Conservation (phyloP, 2,329 filamentous ascomycete species). For the Juglanconis sp. region DNA sequence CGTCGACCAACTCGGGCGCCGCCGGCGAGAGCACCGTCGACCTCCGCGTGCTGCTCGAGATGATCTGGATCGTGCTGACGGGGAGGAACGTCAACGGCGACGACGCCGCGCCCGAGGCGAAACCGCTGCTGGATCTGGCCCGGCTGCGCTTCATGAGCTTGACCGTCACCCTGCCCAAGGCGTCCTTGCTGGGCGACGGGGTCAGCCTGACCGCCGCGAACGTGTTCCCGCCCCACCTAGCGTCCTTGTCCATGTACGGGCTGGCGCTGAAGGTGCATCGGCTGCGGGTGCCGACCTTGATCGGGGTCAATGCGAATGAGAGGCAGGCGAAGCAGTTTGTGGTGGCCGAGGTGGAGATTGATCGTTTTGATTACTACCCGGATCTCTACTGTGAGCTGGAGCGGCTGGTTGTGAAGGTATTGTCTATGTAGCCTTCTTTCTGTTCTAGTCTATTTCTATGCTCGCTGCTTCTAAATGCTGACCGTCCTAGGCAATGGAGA, state of each 20-base stretch:
- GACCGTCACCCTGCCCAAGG: conserved; percentile 62
- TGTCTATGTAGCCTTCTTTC: not conserved
- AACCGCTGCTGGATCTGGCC: conserved; percentile 32
- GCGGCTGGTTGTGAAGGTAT: conserved; percentile 57
- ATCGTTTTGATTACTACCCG: conserved; percentile 41
- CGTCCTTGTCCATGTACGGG: conserved; percentile 26
- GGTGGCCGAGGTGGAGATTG: conserved; percentile 60
- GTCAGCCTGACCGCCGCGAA: conserved; percentile 50
- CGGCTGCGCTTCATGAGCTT: conserved; percentile 47
- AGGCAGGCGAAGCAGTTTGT: conserved; percentile 64
- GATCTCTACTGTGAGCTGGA: conserved; percentile 59
- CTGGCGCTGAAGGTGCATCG: conserved; percentile 49
- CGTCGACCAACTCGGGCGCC: conserved; percentile 24
- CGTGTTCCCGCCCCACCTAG: conserved; percentile 31
- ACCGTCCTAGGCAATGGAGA: conserved; percentile 45
- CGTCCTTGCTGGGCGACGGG: conserved; percentile 61
- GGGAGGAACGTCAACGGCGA: conserved; percentile 32
- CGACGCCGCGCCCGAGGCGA: conserved; percentile 26
- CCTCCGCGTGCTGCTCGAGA: conserved; percentile 32
- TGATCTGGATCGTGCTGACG: conserved; percentile 36
- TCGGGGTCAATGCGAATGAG: conserved; percentile 73
- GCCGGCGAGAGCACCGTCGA: conserved; percentile 20
- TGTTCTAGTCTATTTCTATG: not conserved
- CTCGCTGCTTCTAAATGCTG: conserved; percentile 9
- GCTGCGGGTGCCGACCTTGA: conserved; percentile 62